Evolutionary conservation across 2,329 filamentous ascomycete genomes (phyloP), one percentile per base, ranked within the genome.

Genomic region (Ceratocystis cacaofunesta): DNA sequence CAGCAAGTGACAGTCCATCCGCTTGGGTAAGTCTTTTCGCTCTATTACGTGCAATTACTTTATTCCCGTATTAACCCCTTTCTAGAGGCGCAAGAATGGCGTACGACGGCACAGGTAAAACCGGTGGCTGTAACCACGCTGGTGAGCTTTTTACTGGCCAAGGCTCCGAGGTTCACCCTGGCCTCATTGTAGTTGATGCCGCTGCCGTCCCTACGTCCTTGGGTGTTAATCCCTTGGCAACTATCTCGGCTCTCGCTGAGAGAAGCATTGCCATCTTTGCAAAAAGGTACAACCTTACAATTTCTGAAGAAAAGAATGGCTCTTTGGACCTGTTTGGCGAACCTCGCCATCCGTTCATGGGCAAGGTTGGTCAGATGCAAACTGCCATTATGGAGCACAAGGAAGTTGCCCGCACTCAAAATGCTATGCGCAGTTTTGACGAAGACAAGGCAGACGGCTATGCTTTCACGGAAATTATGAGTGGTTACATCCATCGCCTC

Each of bases 211-310:
- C 86, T 0, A 79, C 80, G 6, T 80, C 85, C 0, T 75, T 88
- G 1, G 80, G 85, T 15, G 83, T 84, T 2, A 89, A 89, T 70
- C 85, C 86, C 0, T 80, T 87, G 63, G 86, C 85, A 1, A 89
- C 85, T 0, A 88, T 88, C 68, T 81, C 85, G 0, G 85, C 86
- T 2, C 78, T 89, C 22, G 85, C 86, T 0, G 86, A 88, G 73
- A 77, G 86, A 8, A 81, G 82, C 0, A 78, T 87, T 5, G 80
- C 82, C 63, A 71, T 77, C 5, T 80, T 81, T 62, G 76, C 79
- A 1, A 68, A 73, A 63, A 73, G 74, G 7, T 70, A 75, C 5
- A 69, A 70, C 0, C 74, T 85, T 10, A 68, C 66, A 5, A 79
- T 85, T 63, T 76, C 79, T 66, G 72, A 74, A 1, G 73, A 77